Conservation (phyloP, 345 rosid genomes). For the Populus ilicifolia region DNA sequence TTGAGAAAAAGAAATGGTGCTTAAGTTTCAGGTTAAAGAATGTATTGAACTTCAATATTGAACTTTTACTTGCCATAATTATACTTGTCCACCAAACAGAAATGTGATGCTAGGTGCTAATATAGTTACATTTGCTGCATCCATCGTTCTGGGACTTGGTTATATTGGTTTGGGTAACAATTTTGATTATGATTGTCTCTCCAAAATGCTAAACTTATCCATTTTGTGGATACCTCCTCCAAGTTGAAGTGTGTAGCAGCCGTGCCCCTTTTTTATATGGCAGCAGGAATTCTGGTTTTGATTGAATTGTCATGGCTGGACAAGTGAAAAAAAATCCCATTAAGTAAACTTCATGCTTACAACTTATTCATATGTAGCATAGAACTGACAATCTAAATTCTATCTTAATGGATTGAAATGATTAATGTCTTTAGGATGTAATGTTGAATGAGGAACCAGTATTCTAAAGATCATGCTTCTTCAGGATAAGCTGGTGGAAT, state of each 20-base stretch:
- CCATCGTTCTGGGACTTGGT: not conserved
- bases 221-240: too few species aligned
- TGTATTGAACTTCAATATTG: not conserved
- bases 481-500: constrained; percentile 65
- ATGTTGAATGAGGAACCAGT: constrained; percentile 42
- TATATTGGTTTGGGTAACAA: not conserved
- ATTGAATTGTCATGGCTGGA: not conserved
- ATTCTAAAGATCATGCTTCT: constrained; percentile 49
- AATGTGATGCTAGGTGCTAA: not conserved
- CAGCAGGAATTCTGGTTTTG: not conserved
- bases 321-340: not conserved
- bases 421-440: constrained; percentile 36
- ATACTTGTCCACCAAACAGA: not conserved
- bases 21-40: not conserved
- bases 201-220: too few species aligned
- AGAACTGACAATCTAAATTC: constrained; percentile 2
- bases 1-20: not conserved
- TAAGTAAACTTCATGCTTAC: not conserved
- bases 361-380: not conserved
- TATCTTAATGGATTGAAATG: constrained; percentile 32
- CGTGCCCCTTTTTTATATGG: not conserved
- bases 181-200: too few species aligned
- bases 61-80: not conserved
- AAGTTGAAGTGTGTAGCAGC: too few species aligned
- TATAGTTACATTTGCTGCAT: not conserved